phyloP scores from a whole-genome alignment of 177 flowering plant genomes.

The Vitis hybrid region DNA sequence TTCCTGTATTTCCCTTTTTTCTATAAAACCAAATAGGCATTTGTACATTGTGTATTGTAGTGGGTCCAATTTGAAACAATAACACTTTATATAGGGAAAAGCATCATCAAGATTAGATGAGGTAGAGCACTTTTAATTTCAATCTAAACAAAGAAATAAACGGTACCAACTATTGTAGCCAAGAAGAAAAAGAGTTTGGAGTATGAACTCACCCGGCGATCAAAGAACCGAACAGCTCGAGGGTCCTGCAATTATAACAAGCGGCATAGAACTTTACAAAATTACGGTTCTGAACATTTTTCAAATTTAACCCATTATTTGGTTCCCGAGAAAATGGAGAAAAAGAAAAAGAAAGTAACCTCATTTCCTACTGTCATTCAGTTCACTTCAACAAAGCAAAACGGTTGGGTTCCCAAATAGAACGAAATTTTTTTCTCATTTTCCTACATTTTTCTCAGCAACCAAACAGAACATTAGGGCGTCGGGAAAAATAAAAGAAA shows the following conservation, averaged over 20 bases:
- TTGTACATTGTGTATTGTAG: no score
- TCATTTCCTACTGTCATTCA: not conserved
- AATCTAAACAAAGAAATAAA: not conserved
- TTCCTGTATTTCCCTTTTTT: no score
- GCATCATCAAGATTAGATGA: no score
- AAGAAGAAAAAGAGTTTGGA: not conserved
- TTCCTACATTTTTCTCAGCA: constrained; percentile 1
- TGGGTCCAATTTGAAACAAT: no score
- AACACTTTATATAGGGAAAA: no score
- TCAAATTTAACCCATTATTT: not conserved
- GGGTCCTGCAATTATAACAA: constrained; percentile 53
- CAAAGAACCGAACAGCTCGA: constrained; percentile 86
- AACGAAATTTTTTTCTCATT: not conserved
- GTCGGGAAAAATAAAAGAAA: not conserved
- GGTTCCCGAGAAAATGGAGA: not conserved
- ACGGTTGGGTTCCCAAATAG: not conserved
- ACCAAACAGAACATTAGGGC: constrained; percentile 5
- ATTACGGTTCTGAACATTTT: not conserved
- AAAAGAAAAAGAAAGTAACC: not conserved
- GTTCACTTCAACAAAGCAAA: not conserved
- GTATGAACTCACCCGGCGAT: constrained; percentile 73
- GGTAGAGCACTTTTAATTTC: no score
- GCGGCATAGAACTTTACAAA: no score
- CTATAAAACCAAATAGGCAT: no score
- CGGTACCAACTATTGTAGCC: not conserved